Evolutionary conservation across 1,284 basidiomycete species (phyloP).

Genomic region (Meripilus lineatus): DNA sequence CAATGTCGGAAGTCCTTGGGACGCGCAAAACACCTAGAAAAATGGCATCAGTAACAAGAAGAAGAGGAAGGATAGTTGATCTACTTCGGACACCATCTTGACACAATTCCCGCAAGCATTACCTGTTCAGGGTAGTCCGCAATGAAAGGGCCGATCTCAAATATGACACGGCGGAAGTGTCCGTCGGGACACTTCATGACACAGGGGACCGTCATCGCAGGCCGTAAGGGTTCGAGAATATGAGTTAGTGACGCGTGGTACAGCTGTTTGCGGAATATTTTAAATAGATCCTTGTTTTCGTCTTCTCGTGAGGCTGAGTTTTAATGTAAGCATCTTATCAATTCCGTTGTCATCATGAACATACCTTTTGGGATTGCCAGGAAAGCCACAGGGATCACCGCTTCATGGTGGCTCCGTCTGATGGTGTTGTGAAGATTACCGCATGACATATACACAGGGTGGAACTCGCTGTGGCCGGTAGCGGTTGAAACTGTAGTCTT

Average conservation of each 20-base stretch:
- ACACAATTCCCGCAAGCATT: conserved; percentile 18
- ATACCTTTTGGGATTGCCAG: conserved; percentile 21
- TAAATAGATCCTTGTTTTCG: conserved; percentile 8
- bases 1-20: too few relatives aligned
- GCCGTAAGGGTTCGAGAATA: conserved; percentile 14
- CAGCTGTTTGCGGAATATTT: conserved; percentile 14
- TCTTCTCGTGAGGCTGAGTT: neutral
- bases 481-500: conserved; percentile 24
- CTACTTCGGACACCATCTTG: conserved; percentile 25
- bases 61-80: too few relatives aligned
- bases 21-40: too few relatives aligned
- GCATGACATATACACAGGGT: conserved; percentile 17
- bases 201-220: conserved; percentile 18
- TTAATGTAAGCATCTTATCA: too few relatives aligned
- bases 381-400: too few relatives aligned
- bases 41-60: too few relatives aligned
- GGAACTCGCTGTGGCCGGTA: conserved; percentile 23
- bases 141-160: conserved; percentile 27
- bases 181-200: conserved; percentile 19
- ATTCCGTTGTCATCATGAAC: conserved; percentile 1
- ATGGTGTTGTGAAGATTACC: conserved; percentile 19
- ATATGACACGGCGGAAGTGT: conserved; percentile 20
- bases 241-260: conserved; percentile 15
- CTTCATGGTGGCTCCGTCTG: conserved; percentile 19
- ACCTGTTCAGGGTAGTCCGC: conserved; percentile 28